Evolutionary conservation across 2,329 filamentous ascomycete species (phyloP), one percentile per base, ranked within the genome.

Genomic region (Dissoconium aciculare): DNA sequence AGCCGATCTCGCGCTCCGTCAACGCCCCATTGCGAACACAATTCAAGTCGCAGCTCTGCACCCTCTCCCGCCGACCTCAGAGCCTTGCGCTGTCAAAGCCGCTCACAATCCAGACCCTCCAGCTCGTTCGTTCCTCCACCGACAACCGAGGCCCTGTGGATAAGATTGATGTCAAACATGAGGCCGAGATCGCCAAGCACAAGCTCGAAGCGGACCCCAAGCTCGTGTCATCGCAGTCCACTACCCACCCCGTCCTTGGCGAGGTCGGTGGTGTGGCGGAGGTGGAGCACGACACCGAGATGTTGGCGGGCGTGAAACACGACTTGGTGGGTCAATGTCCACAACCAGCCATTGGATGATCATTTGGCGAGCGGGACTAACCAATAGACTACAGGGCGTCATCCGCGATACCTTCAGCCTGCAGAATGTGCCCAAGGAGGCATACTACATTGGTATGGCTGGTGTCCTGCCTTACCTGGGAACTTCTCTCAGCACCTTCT

Each of bases 401-500:
- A 60, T 66, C 44, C 52, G 50, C 32, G 60, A 64, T 4, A 66
- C 63, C 4, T 66, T 66, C 50, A 56, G 51, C 33, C 46, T 66
- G 17, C 41, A 48, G 12, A 50, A 53, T 9, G 63, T 66, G 6
- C 63, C 63, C 11, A 52, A 47, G 13, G 53, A 64, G 39, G 62
- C 63, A n/a, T 61, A 60, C 44, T 56, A 55, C 39, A 56, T 66
- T 36, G 63, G 63, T 28, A 50, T 66, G 37, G 62, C 63, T n/a
- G 63, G 63, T 40, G 60, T 64, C 3, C 41, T 66, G 11, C 63
- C 63, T 3, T 94, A 93, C 57, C 63, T 91, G 6, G 79, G 67
- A 25, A 94, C 85, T 4, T 92, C 84, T 0, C 50, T 85, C 3
- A 72, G 80, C 17, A 93, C 85, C 1, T 67, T 91, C 32, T 84